Conservation (phyloP, 345 rosid genomes). For the Lepidium sativum region DNA sequence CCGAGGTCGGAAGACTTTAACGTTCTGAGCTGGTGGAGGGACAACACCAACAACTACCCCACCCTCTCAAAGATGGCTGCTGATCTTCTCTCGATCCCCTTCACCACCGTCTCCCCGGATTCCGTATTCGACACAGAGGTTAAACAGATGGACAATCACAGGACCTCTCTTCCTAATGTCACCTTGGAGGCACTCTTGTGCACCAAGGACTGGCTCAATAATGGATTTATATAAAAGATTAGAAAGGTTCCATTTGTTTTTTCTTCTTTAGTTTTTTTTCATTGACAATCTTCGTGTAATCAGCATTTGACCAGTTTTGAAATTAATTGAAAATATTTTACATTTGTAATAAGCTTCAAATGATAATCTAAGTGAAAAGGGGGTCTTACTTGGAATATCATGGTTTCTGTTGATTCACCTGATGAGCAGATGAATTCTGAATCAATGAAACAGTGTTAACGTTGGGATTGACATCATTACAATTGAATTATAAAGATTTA, state of each 20-base stretch:
- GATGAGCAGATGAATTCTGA: neutral
- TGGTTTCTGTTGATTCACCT: neutral
- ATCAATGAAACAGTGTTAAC: neutral
- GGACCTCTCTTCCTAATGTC: conserved; percentile 47
- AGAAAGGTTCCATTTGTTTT: neutral
- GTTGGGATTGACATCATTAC: conserved; percentile 1
- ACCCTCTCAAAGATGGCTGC: conserved; percentile 71
- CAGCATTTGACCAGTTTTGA: neutral
- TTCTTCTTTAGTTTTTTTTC: neutral
- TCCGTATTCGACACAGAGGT: conserved; percentile 40
- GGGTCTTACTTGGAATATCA: neutral
- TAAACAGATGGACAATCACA: conserved; percentile 54
- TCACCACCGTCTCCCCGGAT: conserved; percentile 33
- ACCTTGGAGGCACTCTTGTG: conserved; percentile 76
- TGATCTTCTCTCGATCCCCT: conserved; percentile 52
- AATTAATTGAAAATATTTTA: neutral
- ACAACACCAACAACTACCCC: conserved; percentile 50
- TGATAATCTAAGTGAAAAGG: neutral
- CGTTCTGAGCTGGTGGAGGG: conserved; percentile 72
- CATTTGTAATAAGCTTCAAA: neutral
- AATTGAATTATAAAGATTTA: neutral
- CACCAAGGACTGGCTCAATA: conserved; percentile 57
- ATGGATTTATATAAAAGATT: neutral
- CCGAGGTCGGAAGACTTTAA: conserved; percentile 55
- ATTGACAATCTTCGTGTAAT: neutral